Percentiles rank a stretch among this genome's conserved stretches.
Evolutionary conservation across 257 asterid genomes (phyloP).

Genomic region (Primulina tabacum): DNA sequence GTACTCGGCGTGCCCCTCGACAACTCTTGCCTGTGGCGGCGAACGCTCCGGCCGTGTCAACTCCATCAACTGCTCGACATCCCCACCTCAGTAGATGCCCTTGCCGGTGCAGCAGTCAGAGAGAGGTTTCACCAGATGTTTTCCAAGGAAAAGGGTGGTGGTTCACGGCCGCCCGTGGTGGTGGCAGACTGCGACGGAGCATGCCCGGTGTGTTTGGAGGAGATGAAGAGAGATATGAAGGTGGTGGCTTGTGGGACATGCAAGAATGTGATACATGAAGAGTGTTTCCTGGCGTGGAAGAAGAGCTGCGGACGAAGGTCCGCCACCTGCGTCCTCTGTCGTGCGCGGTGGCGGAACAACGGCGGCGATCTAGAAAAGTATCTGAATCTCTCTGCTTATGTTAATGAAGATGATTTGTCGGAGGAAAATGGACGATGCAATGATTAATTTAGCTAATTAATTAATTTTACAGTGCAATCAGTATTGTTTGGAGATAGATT

Average conservation of each 20-base stretch:
- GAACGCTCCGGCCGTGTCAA: slow-evolving; percentile 68
- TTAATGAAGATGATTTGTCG: slow-evolving; percentile 47
- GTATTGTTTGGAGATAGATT: slow-evolving; percentile 2
- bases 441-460: slow-evolving; percentile 6
- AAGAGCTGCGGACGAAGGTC: slow-evolving; percentile 69
- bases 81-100: slow-evolving; percentile 53
- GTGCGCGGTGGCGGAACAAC: slow-evolving; percentile 76
- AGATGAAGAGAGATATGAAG: slow-evolving; percentile 59
- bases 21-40: slow-evolving; percentile 62
- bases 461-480: slow-evolving; percentile 6
- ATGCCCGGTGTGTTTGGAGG: slow-evolving; percentile 93
- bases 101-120: slow-evolving; percentile 52
- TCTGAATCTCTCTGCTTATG: slow-evolving; percentile 74
- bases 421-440: slow-evolving; percentile 42
- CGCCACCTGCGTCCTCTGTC: slow-evolving; percentile 83
- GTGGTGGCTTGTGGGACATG: slow-evolving; percentile 72
- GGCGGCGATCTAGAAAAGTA: slow-evolving; percentile 57
- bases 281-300: slow-evolving; percentile 84
- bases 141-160: slow-evolving; percentile 29
- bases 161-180: background rate
- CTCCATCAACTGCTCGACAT: slow-evolving; percentile 57
- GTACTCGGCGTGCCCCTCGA: slow-evolving; percentile 60
- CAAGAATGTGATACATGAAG: slow-evolving; percentile 73
- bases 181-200: slow-evolving; percentile 46
- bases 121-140: slow-evolving; percentile 58